phyloP scores from a whole-genome alignment of 495 filamentous ascomycete genomes.

The Parathielavia appendiculata region DNA sequence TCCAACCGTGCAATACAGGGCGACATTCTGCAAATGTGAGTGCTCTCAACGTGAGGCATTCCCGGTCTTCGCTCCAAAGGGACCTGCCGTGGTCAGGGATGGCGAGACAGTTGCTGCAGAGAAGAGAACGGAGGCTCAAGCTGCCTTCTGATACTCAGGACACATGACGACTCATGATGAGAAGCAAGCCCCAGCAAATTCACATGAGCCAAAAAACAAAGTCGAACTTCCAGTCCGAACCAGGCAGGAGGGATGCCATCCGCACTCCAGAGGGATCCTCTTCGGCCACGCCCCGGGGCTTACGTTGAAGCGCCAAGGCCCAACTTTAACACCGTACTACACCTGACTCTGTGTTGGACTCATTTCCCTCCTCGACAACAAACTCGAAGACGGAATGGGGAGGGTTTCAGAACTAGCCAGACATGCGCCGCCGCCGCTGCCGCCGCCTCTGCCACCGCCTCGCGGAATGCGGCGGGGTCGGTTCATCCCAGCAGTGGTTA shows the following conservation, averaged over 20 bases:
- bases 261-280: not conserved
- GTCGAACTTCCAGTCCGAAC: not conserved
- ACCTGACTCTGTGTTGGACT: not conserved
- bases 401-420: not conserved
- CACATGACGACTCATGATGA: too few relatives aligned
- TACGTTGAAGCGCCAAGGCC: not conserved
- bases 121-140: too few relatives aligned
- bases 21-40: too few relatives aligned
- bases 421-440: not conserved
- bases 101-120: too few relatives aligned
- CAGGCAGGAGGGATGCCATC: constrained; percentile 1
- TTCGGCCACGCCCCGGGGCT: not conserved
- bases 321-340: not conserved
- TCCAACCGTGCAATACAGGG: too few relatives aligned
- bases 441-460: too few relatives aligned
- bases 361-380: not conserved
- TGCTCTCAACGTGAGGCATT: too few relatives aligned
- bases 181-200: not conserved
- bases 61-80: too few relatives aligned
- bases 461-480: constrained; percentile 7
- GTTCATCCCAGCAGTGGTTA: constrained; percentile 10
- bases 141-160: too few relatives aligned
- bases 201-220: not conserved
- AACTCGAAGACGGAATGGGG: constrained; percentile 8
- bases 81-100: too few relatives aligned